phyloP scores from a whole-genome alignment of 345 rosid genomes.

The Brassica napus region DNA sequence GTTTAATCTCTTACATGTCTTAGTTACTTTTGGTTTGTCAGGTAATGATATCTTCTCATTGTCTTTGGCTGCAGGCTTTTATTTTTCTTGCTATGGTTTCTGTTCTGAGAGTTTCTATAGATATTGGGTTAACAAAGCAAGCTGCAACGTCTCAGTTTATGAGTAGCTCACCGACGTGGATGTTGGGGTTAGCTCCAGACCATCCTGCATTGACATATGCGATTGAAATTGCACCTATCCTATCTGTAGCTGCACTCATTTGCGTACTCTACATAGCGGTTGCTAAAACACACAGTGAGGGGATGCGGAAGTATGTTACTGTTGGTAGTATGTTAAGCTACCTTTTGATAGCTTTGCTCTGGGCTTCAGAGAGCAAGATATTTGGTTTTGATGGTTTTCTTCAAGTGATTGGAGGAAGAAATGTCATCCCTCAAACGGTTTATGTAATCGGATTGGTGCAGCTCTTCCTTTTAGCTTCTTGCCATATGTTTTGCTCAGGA shows the following conservation, averaged over 20 bases:
- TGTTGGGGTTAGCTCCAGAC: slow-evolving; percentile 56
- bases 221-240: slow-evolving; percentile 57
- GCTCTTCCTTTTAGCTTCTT: slow-evolving; percentile 51
- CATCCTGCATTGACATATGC: slow-evolving; percentile 52
- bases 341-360: slow-evolving; percentile 68
- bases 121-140: slow-evolving; percentile 87
- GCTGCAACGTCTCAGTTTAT: slow-evolving; percentile 84
- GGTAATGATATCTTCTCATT: slow-evolving; percentile 3
- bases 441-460: slow-evolving; percentile 62
- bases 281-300: slow-evolving; percentile 32
- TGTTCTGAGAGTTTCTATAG: slow-evolving; percentile 70
- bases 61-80: slow-evolving; percentile 60
- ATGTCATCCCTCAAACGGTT: slow-evolving; percentile 56
- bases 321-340: slow-evolving; percentile 59
- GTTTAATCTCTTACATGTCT: slow-evolving; percentile 36
- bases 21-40: slow-evolving; percentile 26
- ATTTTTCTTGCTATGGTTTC: slow-evolving; percentile 62
- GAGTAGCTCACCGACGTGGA: slow-evolving; percentile 73
- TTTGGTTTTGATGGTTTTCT: slow-evolving; percentile 41
- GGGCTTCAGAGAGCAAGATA: slow-evolving; percentile 63
- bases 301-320: slow-evolving; percentile 51
- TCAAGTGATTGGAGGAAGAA: slow-evolving; percentile 47
- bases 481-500: slow-evolving; percentile 29
- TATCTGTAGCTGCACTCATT: slow-evolving; percentile 50
- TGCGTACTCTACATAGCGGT: slow-evolving; percentile 46